Evolutionary conservation across 2,329 filamentous ascomycete genomes (phyloP).

Genomic region (Mariannaea sp.): DNA sequence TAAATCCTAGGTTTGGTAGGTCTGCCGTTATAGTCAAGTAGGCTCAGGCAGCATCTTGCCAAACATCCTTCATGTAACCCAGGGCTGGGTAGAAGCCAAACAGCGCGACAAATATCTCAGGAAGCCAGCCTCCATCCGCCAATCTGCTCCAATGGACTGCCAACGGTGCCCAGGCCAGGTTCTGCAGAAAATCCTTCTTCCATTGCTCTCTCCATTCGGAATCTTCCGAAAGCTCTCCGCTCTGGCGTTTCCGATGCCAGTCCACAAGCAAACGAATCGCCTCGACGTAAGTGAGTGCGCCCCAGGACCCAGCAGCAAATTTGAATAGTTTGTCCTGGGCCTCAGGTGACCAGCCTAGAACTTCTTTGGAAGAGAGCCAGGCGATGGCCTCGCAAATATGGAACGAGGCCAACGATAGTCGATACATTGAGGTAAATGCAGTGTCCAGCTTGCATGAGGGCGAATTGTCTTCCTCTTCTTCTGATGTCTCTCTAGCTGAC

Average conservation of each 20-base stretch:
- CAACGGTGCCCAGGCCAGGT: constrained; percentile 12
- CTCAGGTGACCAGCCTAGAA: constrained; percentile 7
- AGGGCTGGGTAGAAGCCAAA: constrained; percentile 11
- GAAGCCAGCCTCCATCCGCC: constrained; percentile 6
- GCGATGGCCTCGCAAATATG: constrained; percentile 14
- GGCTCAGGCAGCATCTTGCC: constrained; percentile 5
- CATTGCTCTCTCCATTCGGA: constrained; percentile 7
- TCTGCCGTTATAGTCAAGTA: too few relatives aligned
- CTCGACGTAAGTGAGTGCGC: constrained; percentile 8
- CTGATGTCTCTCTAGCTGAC: not conserved
- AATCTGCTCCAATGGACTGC: constrained; percentile 18
- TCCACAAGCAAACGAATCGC: constrained; percentile 1
- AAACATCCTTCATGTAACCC: constrained; percentile 14
- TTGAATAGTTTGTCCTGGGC: constrained; percentile 1
- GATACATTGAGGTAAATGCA: not conserved
- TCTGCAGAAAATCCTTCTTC: constrained; percentile 10
- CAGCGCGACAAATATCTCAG: constrained; percentile 9
- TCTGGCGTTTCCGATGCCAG: not conserved
- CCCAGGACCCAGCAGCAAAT: constrained; percentile 12
- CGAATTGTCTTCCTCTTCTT: not conserved
- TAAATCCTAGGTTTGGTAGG: too few relatives aligned
- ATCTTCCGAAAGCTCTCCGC: not conserved
- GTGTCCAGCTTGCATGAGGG: not conserved
- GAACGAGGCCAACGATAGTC: constrained; percentile 4
- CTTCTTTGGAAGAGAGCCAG: constrained; percentile 1